Percentiles rank a stretch among this genome's conserved stretches.
phyloP scores from a whole-genome alignment of 1,284 basidiomycete genomes.

The Earliella scabrosa region DNA sequence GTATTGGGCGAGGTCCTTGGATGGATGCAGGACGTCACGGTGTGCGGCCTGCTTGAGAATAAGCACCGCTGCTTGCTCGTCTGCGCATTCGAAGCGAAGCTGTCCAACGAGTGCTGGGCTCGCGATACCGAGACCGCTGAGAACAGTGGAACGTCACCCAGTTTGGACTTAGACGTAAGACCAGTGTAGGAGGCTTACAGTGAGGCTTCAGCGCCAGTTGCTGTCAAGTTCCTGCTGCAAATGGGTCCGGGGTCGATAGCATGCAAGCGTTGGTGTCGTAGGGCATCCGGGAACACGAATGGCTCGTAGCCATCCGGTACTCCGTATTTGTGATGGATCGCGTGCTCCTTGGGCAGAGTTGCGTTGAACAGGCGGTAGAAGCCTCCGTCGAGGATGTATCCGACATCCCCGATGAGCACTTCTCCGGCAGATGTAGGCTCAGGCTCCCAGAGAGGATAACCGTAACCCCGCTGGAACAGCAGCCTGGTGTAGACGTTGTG shows the following conservation, averaged over 20 bases:
- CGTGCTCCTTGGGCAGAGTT: slow-evolving; percentile 25
- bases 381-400: slow-evolving; percentile 31
- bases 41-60: slow-evolving; percentile 18
- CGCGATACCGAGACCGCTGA: background rate
- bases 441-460: slow-evolving; percentile 29
- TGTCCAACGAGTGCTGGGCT: background rate
- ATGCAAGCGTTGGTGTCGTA: background rate
- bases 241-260: background rate
- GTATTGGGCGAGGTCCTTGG: slow-evolving; percentile 2
- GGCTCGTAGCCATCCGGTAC: slow-evolving; percentile 23
- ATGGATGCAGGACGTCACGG: slow-evolving; percentile 14
- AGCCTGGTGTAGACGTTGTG: slow-evolving; percentile 22
- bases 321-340: slow-evolving; percentile 22
- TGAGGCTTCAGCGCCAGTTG: background rate
- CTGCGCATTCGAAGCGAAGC: slow-evolving; percentile 21
- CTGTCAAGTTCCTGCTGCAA: slow-evolving; percentile 13
- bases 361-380: too few species aligned
- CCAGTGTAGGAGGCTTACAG: background rate
- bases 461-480: slow-evolving; percentile 21
- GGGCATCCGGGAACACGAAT: background rate
- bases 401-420: slow-evolving; percentile 35
- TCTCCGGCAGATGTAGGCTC: slow-evolving; percentile 21
- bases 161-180: background rate
- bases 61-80: slow-evolving; percentile 25
- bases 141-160: background rate